These are phyloP conservation scores for Neurospora crassa DNA, from an alignment of 2,329 filamentous ascomycete genomes.

Conservation along the genomic window DNA sequence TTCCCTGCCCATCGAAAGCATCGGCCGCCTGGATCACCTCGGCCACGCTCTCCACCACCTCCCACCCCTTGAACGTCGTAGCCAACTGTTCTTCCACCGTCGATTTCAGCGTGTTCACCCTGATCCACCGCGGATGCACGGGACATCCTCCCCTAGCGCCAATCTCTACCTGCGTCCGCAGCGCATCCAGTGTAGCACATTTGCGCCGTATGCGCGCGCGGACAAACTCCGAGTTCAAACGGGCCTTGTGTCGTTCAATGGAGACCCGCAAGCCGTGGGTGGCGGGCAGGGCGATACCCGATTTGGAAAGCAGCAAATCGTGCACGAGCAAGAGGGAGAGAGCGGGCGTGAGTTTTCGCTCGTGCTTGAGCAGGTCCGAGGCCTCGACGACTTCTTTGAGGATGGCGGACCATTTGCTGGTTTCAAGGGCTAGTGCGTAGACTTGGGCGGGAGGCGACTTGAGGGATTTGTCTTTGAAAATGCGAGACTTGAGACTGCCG, in stretches of 20 bases:
- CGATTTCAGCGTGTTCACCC: slow-evolving; percentile 71
- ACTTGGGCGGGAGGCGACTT: slow-evolving; percentile 75
- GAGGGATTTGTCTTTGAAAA: slow-evolving; percentile 64
- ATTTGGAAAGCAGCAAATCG: slow-evolving; percentile 73
- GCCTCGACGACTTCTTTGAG: slow-evolving; percentile 85
- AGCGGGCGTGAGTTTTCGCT: slow-evolving; percentile 78
- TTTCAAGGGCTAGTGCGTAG: slow-evolving; percentile 79
- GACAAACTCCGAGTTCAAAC: slow-evolving; percentile 73
- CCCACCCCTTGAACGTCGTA: slow-evolving; percentile 61
- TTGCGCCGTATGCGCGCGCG: slow-evolving; percentile 66
- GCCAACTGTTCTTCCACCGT: slow-evolving; percentile 62
- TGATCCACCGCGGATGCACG: slow-evolving; percentile 78
- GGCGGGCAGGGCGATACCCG: slow-evolving; percentile 70
- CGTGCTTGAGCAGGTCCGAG: slow-evolving; percentile 63
- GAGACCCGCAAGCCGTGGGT: slow-evolving; percentile 68
- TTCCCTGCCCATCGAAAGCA: neutral
- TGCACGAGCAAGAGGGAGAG: slow-evolving; percentile 77
- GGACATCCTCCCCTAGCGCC: slow-evolving; percentile 38
- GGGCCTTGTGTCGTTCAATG: slow-evolving; percentile 71
- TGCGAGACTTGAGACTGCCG: slow-evolving; percentile 79
- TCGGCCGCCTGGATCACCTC: slow-evolving; percentile 38
- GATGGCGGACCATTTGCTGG: slow-evolving; percentile 81
- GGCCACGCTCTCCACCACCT: slow-evolving; percentile 42
- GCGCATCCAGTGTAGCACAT: slow-evolving; percentile 55
- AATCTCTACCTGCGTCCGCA: slow-evolving; percentile 50